phyloP scores from a whole-genome alignment of 1,284 basidiomycete species.

The Amylostereum areolatum region DNA sequence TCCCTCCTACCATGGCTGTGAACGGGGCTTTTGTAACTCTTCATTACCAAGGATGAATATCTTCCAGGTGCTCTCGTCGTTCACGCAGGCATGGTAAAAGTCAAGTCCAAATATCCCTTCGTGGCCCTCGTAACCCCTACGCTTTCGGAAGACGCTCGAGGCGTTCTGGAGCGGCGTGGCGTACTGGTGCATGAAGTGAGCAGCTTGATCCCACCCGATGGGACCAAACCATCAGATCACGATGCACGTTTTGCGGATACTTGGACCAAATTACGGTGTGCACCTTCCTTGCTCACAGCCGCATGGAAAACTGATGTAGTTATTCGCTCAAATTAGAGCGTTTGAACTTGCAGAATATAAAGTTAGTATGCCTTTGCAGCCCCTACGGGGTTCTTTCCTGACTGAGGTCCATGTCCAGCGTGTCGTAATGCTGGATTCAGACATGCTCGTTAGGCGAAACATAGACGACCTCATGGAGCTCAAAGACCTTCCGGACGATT shows the following conservation, averaged over 20 bases:
- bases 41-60: constrained; percentile 62
- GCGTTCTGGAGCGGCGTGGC: constrained; percentile 47
- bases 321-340: constrained; percentile 29
- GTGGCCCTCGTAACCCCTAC: constrained; percentile 75
- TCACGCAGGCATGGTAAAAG: constrained; percentile 57
- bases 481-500: constrained; percentile 49
- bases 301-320: background rate
- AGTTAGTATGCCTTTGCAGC: constrained; percentile 33
- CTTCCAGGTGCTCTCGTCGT: constrained; percentile 74
- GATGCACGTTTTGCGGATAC: constrained; percentile 78
- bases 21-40: constrained; percentile 56
- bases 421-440: constrained; percentile 82
- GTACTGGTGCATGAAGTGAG: constrained; percentile 58
- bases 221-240: constrained; percentile 36
- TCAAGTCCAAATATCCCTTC: constrained; percentile 70
- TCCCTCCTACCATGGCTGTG: constrained; percentile 22
- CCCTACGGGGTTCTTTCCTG: background rate
- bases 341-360: constrained; percentile 77
- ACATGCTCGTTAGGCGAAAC: constrained; percentile 83
- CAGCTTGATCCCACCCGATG: constrained; percentile 49
- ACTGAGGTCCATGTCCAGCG: constrained; percentile 38
- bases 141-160: constrained; percentile 48
- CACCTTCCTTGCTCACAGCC: background rate
- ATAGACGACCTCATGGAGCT: constrained; percentile 91
- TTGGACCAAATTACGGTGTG: constrained; percentile 84